A percentile compares a stretch with the other conserved stretches of the same genome.
Conservation (phyloP, 139 green algal species). For the Desmodesmus armatus region DNA sequence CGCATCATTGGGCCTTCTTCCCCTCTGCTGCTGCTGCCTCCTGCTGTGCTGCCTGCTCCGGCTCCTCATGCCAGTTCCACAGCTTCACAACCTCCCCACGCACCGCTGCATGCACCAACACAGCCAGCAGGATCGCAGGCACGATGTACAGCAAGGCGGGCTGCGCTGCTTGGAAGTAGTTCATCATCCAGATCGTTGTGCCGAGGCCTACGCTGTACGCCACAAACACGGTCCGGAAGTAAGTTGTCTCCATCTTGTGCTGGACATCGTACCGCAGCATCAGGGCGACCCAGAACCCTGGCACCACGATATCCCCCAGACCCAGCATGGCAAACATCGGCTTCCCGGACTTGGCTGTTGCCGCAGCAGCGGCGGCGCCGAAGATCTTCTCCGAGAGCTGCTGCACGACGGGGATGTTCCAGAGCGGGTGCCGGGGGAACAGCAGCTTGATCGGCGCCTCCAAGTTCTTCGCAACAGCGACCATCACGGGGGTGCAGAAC, state of each 20-base stretch:
- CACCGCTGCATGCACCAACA: constrained; percentile 69
- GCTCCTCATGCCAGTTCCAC: constrained; percentile 1
- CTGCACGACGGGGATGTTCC: neutral
- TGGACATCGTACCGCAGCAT: constrained; percentile 90
- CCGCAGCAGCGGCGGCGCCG: constrained; percentile 16
- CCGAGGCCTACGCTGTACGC: constrained; percentile 87
- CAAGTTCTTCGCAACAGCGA: constrained; percentile 96
- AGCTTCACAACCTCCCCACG: constrained; percentile 71
- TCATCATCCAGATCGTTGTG: constrained; percentile 97
- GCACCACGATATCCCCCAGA: constrained; percentile 93
- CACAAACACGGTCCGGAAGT: constrained; percentile 79
- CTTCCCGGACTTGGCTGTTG: constrained; percentile 47
- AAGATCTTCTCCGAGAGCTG: neutral
- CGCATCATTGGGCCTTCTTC: constrained; percentile 16
- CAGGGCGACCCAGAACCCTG: constrained; percentile 97
- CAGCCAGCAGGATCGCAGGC: constrained; percentile 84
- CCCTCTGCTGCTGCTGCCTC: neutral
- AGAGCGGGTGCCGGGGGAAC: constrained; percentile 70
- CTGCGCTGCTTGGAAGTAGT: constrained; percentile 96
- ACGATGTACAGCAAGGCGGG: constrained; percentile 99
- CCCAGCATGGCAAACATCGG: constrained; percentile 96
- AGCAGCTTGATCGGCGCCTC: constrained; percentile 99
- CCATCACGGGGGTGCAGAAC: constrained; percentile 98
- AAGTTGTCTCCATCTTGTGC: constrained; percentile 49
- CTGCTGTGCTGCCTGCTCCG: neutral